phyloP scores from a whole-genome alignment of 257 asterid genomes.

The Misopates orontium region DNA sequence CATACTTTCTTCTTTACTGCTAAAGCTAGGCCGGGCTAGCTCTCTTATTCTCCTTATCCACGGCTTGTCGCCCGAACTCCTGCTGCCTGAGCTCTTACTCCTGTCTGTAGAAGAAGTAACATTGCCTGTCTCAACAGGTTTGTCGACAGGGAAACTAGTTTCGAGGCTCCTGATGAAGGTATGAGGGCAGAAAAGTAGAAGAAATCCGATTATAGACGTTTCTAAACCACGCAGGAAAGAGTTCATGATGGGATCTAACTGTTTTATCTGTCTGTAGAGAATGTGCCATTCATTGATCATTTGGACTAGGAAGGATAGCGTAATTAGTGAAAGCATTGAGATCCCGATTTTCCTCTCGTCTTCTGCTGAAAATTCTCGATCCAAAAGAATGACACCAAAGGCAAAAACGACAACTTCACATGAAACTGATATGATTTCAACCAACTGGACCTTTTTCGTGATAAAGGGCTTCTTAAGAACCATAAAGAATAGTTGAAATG shows the following conservation, averaged over 20 bases:
- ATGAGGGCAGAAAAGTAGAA: constrained; percentile 53
- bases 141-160: constrained; percentile 44
- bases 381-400: constrained; percentile 47
- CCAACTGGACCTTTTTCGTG: constrained; percentile 74
- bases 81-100: constrained; percentile 54
- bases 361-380: constrained; percentile 38
- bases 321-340: constrained; percentile 56
- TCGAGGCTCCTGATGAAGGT: constrained; percentile 41
- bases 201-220: constrained; percentile 58
- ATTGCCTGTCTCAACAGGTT: constrained; percentile 34
- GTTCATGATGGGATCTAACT: constrained; percentile 54
- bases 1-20: constrained; percentile 54
- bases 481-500: constrained; percentile 87
- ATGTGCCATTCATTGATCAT: constrained; percentile 62
- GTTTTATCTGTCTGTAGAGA: constrained; percentile 55
- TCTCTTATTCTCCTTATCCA: constrained; percentile 47
- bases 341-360: constrained; percentile 60
- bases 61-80: constrained; percentile 47
- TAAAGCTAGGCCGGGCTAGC: constrained; percentile 62
- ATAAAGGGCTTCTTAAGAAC: constrained; percentile 93
- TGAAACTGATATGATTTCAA: constrained; percentile 69
- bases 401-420: constrained; percentile 58
- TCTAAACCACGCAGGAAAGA: constrained; percentile 61
- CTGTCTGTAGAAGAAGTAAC: constrained; percentile 38
- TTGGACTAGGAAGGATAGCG: constrained; percentile 48